Evolutionary conservation across 768 basidiomycete species (phyloP), one percentile per base, ranked within the genome.

Genomic region (Phylloporus sp.): DNA sequence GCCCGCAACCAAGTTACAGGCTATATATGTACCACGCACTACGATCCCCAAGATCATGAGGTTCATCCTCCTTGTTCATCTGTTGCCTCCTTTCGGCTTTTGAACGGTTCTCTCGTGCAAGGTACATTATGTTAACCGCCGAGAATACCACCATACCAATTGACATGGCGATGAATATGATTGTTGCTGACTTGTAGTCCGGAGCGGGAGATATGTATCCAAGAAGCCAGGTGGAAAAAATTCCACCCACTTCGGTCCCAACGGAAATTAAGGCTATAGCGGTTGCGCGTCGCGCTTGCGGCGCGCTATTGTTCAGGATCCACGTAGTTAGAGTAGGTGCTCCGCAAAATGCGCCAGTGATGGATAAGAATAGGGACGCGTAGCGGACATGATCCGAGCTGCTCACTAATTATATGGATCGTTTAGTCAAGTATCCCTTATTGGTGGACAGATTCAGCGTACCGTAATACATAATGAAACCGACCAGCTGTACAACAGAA

Each of bases 271-370:
- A 68, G 5, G 81, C 82, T 34, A 85, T 73, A 13, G 76, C 71
- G 1, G 82, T 83, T 2, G 82, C 84, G 6, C 84, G 76, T 34
- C 81, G 72, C 23, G 71, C 67, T 52, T 82, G 75, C 0, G 84
- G 84, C 4, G 78, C 71, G 4, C 78, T 72, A 64, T 85, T 86
- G 65, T 85, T 85, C 9, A 81, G 74, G 42, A 73, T 67, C 84
- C 84, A 86, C 0, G 83, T 76, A 1, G 72, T 73, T n/a, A 81
- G 58, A 0, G 81, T 69, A 0, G 84, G 81, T 1, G 76, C 78
- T 0, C 71, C 63, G 27, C 73, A 64, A 62, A 80, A 82, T 1
- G 74, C 70, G 6, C 84, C 82, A 0, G 76, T 58, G 24, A 82
- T 70, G 5, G 74, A 74, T 47, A 85, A 68, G 71, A 84, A 85